A percentile compares a stretch with the other conserved stretches of the same genome.
phyloP scores from a whole-genome alignment of 768 basidiomycete genomes.

The Macrolepiota fuliginosa region DNA sequence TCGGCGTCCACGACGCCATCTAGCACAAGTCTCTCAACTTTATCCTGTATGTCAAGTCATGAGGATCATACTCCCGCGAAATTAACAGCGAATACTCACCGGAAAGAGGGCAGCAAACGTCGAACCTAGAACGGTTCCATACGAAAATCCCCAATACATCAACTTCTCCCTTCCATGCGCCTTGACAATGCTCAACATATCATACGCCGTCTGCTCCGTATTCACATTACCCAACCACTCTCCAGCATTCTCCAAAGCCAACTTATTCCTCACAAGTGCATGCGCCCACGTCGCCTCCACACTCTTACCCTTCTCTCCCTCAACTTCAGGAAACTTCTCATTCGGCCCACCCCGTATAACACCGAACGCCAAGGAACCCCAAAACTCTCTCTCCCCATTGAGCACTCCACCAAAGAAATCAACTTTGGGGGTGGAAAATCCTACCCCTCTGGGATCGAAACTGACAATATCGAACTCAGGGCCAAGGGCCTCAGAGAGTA shows the following conservation, averaged over 20 bases:
- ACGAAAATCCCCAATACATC: conserved; percentile 34
- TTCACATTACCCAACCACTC: conserved; percentile 29
- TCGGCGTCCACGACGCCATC: conserved; percentile 42
- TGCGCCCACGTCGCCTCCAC: conserved; percentile 31
- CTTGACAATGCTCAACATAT: conserved; percentile 34
- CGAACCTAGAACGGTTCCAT: conserved; percentile 21
- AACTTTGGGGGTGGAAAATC: conserved; percentile 30
- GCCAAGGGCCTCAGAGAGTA: conserved; percentile 32
- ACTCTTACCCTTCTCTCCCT: conserved; percentile 6
- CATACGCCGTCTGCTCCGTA: conserved; percentile 33
- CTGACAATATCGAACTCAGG: conserved; percentile 43
- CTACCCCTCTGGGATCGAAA: conserved; percentile 46
- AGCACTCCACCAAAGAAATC: conserved; percentile 29
- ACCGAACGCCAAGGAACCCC: background rate
- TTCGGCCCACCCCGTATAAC: conserved; percentile 24
- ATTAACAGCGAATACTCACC: conserved; percentile 7
- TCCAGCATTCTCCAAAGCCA: conserved; percentile 25
- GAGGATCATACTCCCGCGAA: background rate
- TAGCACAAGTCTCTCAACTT: conserved; percentile 34
- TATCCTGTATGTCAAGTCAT: conserved; percentile 25
- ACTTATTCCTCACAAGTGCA: conserved; percentile 25
- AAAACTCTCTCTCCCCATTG: background rate
- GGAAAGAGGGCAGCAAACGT: conserved; percentile 23
- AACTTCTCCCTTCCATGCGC: conserved; percentile 30
- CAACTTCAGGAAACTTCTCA: background rate